Evolutionary conservation across 148 eudicot species (phyloP).

Genomic region (Oxyria digyna): DNA sequence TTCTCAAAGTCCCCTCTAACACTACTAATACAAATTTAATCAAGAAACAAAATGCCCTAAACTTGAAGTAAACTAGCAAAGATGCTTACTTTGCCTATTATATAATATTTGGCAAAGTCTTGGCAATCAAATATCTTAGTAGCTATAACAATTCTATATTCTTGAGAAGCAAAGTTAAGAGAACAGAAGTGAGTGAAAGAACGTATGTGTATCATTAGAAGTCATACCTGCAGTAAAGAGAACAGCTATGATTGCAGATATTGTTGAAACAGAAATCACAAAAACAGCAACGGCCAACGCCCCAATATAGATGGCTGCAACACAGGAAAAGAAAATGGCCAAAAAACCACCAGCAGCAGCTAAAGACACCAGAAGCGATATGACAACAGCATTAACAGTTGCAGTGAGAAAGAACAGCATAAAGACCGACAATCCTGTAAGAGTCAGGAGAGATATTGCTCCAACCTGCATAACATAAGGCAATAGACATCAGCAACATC

Average conservation of each 20-base stretch:
- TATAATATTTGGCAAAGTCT: neutral
- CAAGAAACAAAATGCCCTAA: neutral
- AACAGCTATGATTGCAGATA: slow-evolving; percentile 42
- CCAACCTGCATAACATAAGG: slow-evolving; percentile 48
- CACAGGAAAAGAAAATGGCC: slow-evolving; percentile 76
- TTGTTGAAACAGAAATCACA: slow-evolving; percentile 54
- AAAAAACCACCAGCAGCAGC: slow-evolving; percentile 82
- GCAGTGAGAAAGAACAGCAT: slow-evolving; percentile 69
- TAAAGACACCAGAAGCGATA: slow-evolving; percentile 64
- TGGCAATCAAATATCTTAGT: neutral
- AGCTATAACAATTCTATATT: neutral
- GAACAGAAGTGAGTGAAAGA: neutral
- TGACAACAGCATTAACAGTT: slow-evolving; percentile 56
- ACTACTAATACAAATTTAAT: neutral
- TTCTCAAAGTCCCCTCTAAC: neutral
- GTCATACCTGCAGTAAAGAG: slow-evolving; percentile 44
- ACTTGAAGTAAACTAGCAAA: neutral
- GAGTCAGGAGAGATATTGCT: slow-evolving; percentile 39
- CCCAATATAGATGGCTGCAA: slow-evolving; percentile 56
- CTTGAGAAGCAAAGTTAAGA: neutral
- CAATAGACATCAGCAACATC: neutral
- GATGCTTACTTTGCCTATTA: neutral
- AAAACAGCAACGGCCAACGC: slow-evolving; percentile 56
- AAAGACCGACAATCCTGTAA: slow-evolving; percentile 54
- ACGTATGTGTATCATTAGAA: neutral